A percentile compares a stretch with the other conserved stretches of the same genome.
These are phyloP conservation scores for Gastrolobium bilobum DNA, from an alignment of 306 rosid species.

Conservation along the genomic window DNA sequence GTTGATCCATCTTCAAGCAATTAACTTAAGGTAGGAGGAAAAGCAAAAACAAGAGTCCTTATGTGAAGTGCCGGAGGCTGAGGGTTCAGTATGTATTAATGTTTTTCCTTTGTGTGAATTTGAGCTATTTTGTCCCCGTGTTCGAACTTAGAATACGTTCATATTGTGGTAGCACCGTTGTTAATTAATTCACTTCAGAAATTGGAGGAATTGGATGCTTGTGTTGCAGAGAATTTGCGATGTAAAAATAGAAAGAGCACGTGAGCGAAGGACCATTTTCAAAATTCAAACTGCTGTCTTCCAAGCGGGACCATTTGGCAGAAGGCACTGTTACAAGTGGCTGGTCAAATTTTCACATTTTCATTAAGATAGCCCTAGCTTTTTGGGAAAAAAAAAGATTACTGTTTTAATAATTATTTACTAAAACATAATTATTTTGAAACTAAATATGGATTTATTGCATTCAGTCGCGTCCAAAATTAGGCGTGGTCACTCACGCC, in stretches of 20 bases:
- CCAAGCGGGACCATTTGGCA: conserved; percentile 15
- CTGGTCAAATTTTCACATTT: neutral
- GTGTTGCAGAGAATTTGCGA: conserved; percentile 28
- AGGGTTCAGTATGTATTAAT: neutral
- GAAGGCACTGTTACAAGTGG: neutral
- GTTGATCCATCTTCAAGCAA: conserved; percentile 10
- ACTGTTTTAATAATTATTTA: too few species aligned
- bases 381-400: too few species aligned
- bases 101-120: neutral
- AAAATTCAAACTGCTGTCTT: conserved; percentile 16
- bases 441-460: too few species aligned
- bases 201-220: neutral
- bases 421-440: too few species aligned
- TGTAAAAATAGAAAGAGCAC: conserved; percentile 19
- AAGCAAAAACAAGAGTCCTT: neutral
- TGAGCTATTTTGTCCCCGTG: neutral
- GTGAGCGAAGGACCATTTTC: neutral
- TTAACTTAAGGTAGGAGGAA: neutral
- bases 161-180: neutral
- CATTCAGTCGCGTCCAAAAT: too few species aligned
- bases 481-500: too few species aligned
- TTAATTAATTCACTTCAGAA: conserved; percentile 14
- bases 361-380: neutral
- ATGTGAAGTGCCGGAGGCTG: neutral
- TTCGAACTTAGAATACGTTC: conserved; percentile 1